Conservation (phyloP, 139 green algal genomes). For the Dunaliella primolecta region DNA sequence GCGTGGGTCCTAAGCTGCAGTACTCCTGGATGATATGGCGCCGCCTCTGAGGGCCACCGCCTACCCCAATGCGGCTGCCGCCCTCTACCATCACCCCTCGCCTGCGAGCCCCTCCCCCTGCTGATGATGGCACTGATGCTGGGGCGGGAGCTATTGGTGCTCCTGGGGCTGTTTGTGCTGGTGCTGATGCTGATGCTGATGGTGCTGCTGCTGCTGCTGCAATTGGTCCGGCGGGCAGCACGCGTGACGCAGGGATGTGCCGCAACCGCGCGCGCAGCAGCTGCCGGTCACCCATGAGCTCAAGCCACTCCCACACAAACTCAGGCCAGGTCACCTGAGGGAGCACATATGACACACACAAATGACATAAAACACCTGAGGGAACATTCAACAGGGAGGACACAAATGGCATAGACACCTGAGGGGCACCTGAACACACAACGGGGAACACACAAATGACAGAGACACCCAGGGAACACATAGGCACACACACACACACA, state of each 20-base stretch:
- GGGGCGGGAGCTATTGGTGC: no score
- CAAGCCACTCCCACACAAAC: constrained; percentile 71
- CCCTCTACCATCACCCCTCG: no score
- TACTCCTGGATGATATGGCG: not conserved
- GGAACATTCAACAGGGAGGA: not conserved
- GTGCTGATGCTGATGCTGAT: constrained; percentile 2
- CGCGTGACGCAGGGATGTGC: not conserved
- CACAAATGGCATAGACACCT: not conserved
- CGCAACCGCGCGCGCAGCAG: constrained; percentile 21
- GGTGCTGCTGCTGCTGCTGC: not conserved
- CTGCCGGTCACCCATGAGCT: constrained; percentile 30
- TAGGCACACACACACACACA: not conserved
- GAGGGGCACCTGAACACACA: not conserved
- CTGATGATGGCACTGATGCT: not conserved
- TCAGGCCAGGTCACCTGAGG: constrained; percentile 66
- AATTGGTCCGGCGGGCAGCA: not conserved
- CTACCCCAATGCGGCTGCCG: no score
- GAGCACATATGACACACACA: not conserved
- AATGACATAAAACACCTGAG: not conserved
- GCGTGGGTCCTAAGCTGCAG: not conserved
- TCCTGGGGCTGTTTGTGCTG: not conserved
- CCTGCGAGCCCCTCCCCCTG: constrained; percentile 4
- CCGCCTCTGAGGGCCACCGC: not conserved
- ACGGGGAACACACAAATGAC: not conserved
- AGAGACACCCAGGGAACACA: not conserved